phyloP scores from a whole-genome alignment of 2,329 filamentous ascomycete genomes.

The Neonectria sp. region DNA sequence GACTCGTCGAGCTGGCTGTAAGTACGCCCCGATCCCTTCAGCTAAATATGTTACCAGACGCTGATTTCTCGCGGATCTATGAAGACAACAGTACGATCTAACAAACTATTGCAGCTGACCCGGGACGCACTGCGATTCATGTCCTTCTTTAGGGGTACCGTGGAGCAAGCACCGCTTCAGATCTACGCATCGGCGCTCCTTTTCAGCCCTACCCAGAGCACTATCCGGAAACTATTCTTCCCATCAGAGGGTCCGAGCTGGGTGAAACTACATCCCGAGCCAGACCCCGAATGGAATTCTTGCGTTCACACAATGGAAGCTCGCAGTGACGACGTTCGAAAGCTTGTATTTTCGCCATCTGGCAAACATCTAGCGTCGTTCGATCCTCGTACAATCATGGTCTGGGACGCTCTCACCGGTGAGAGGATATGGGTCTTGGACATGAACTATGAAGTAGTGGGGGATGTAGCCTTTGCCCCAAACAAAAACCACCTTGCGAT shows the following conservation, averaged over 20 bases:
- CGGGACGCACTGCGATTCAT: conserved; percentile 19
- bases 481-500: too few relatives aligned
- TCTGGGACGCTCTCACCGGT: neutral
- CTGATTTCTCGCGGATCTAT: too few relatives aligned
- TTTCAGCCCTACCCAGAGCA: neutral
- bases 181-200: neutral
- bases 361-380: neutral
- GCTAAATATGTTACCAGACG: too few relatives aligned
- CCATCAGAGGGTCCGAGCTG: neutral
- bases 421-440: too few relatives aligned
- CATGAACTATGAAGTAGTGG: too few relatives aligned
- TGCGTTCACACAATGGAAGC: neutral
- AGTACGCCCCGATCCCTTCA: neutral
- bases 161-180: conserved; percentile 1
- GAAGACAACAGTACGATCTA: conserved; percentile 50
- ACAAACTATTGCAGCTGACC: neutral
- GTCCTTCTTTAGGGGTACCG: accelerated
- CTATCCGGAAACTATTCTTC: too few relatives aligned
- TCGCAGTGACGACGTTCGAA: neutral
- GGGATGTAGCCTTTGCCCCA: too few relatives aligned
- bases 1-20: neutral
- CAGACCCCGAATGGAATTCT: neutral
- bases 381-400: neutral
- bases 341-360: neutral
- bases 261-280: neutral